These are phyloP conservation scores for Nakazawaea laoshanensis DNA, from an alignment of 805 yeast species.

Conservation along the genomic window DNA sequence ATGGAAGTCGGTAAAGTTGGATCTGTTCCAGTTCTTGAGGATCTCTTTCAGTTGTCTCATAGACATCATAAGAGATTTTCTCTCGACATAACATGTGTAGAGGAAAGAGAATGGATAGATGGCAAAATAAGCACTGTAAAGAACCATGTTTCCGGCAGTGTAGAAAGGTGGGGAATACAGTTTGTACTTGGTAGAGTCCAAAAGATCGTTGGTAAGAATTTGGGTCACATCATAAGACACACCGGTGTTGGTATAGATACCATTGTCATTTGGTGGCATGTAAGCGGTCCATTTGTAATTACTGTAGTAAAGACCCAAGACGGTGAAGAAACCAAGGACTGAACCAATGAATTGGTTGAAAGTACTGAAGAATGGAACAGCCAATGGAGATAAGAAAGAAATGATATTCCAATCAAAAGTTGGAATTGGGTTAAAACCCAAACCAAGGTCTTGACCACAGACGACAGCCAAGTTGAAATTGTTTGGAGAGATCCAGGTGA, in stretches of 20 bases:
- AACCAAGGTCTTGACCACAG: conserved; percentile 36
- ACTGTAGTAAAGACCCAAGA: conserved; percentile 29
- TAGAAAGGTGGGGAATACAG: conserved; percentile 58
- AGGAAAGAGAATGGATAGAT: conserved; percentile 48
- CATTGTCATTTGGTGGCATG: conserved; percentile 37
- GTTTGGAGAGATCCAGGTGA: conserved; percentile 47
- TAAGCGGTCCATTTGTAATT: conserved; percentile 29
- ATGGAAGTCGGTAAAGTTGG: conserved; percentile 19
- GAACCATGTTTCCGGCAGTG: conserved; percentile 51
- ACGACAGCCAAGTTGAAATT: conserved; percentile 38
- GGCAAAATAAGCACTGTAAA: conserved; percentile 49
- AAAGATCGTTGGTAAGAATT: conserved; percentile 32
- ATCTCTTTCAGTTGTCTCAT: conserved; percentile 26
- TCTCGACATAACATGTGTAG: conserved; percentile 37
- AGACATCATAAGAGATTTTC: conserved; percentile 31
- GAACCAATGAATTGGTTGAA: conserved; percentile 25
- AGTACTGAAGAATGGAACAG: conserved; percentile 33
- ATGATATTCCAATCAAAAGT: conserved; percentile 42
- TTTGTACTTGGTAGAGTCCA: conserved; percentile 39
- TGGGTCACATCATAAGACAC: conserved; percentile 34
- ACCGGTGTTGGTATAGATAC: conserved; percentile 44
- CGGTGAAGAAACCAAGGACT: conserved; percentile 21
- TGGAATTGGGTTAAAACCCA: conserved; percentile 47
- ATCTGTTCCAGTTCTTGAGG: conserved; percentile 13
- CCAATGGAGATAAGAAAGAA: conserved; percentile 21